phyloP scores from a whole-genome alignment of 192 early-diverging fungal species.

The Linnemannia hyalina region DNA sequence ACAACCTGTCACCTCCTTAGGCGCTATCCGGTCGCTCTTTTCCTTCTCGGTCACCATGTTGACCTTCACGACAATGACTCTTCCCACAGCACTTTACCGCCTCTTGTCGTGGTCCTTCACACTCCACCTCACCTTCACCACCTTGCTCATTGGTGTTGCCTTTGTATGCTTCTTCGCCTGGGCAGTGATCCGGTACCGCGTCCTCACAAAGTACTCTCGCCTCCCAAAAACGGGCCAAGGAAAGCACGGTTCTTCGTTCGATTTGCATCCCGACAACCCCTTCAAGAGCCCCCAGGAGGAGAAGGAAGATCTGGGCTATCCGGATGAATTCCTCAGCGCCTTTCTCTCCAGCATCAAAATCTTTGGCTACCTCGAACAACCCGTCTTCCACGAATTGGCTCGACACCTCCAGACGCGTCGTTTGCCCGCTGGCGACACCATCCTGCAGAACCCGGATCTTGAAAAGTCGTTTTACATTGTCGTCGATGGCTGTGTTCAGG shows the following conservation, averaged over 20 bases:
- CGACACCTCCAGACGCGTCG: slow-evolving; percentile 87
- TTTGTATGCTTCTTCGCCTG: slow-evolving; percentile 59
- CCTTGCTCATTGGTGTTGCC: slow-evolving; percentile 59
- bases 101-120: slow-evolving; percentile 75
- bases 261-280: slow-evolving; percentile 79
- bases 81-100: slow-evolving; percentile 65
- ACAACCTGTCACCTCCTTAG: slow-evolving; percentile 19
- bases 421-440: slow-evolving; percentile 80
- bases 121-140: slow-evolving; percentile 72
- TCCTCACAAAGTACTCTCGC: slow-evolving; percentile 81
- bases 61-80: slow-evolving; percentile 64
- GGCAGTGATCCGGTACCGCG: slow-evolving; percentile 75
- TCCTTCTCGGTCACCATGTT: slow-evolving; percentile 57
- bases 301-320: slow-evolving; percentile 64
- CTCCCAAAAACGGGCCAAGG: slow-evolving; percentile 64
- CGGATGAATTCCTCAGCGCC: slow-evolving; percentile 83
- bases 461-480: slow-evolving; percentile 94
- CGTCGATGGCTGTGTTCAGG: slow-evolving; percentile 94
- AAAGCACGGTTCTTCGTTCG: slow-evolving; percentile 67
- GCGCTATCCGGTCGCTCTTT: slow-evolving; percentile 26
- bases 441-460: slow-evolving; percentile 75
- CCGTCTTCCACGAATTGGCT: slow-evolving; percentile 96
- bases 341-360: slow-evolving; percentile 92
- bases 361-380: slow-evolving; percentile 97
- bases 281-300: slow-evolving; percentile 65